These are phyloP conservation scores for Spiromastix sp. DNA, from an alignment of 2,329 filamentous ascomycete genomes.

Conservation along the genomic window DNA sequence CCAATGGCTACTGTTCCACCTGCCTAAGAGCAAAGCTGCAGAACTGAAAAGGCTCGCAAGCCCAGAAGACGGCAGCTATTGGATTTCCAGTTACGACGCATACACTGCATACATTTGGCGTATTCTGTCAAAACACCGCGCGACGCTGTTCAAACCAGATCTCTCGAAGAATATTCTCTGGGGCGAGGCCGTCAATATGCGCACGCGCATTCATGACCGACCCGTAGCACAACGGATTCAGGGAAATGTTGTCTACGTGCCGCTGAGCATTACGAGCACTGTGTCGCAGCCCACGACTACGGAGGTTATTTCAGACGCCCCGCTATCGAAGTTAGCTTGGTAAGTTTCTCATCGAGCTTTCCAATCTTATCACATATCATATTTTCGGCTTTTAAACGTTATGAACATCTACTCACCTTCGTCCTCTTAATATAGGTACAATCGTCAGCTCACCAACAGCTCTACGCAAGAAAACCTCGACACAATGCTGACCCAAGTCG, in stretches of 20 bases:
- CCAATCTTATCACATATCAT: too few species aligned
- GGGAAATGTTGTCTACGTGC: conserved; percentile 25
- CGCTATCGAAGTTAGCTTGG: conserved; percentile 24
- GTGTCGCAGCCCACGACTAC: conserved; percentile 20
- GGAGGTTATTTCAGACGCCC: conserved; percentile 27
- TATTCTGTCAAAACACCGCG: conserved; percentile 25
- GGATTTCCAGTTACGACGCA: conserved; percentile 41
- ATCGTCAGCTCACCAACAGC: conserved; percentile 28
- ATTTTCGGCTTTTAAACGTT: too few species aligned
- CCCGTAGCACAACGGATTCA: conserved; percentile 24
- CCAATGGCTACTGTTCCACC: conserved; percentile 30
- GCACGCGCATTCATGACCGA: conserved; percentile 24
- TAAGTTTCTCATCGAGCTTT: background rate
- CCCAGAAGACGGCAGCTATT: conserved; percentile 22
- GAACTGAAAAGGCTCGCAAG: conserved; percentile 29
- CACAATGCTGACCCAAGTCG: conserved; percentile 20
- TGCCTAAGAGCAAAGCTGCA: conserved; percentile 34
- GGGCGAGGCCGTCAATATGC: conserved; percentile 33
- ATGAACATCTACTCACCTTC: too few species aligned
- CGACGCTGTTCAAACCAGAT: conserved; percentile 23
- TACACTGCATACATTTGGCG: conserved; percentile 36
- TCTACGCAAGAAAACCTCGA: conserved; percentile 23
- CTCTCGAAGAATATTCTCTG: conserved; percentile 20
- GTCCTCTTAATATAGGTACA: too few species aligned
- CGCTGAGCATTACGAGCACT: conserved; percentile 17